Conservation (phyloP, 2,329 filamentous ascomycete genomes). For the Ophiostoma piceae region DNA sequence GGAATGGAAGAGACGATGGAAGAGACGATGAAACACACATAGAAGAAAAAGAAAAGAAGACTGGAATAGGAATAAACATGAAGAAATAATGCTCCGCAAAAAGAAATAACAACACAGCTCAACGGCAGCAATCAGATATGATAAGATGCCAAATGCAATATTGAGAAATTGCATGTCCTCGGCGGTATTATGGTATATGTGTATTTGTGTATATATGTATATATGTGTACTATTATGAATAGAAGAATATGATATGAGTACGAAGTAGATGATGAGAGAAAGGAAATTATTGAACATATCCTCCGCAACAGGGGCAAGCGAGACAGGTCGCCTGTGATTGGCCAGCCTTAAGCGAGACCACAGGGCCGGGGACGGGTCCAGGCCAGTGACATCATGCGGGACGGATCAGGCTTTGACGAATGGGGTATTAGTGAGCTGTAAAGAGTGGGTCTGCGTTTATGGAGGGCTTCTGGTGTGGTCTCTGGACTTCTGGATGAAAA, state of each 20-base stretch:
- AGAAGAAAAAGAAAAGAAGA: background rate
- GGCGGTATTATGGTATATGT: background rate
- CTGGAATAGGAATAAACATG: background rate
- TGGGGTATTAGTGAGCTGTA: conserved; percentile 14
- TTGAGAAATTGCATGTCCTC: background rate
- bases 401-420: conserved; percentile 17
- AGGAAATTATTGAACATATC: background rate
- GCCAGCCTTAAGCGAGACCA: conserved; percentile 33
- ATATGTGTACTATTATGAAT: too few species aligned
- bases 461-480: background rate
- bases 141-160: background rate
- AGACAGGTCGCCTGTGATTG: conserved; percentile 35
- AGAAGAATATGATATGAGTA: too few species aligned
- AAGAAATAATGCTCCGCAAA: background rate
- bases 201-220: too few species aligned
- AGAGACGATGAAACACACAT: background rate
- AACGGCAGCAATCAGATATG: background rate
- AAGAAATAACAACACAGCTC: background rate
- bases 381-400: conserved; percentile 14
- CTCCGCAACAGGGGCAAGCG: conserved; percentile 31
- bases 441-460: background rate
- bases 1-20: background rate
- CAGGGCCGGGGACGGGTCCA: conserved; percentile 3
- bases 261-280: background rate
- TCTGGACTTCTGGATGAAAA: background rate